Evolutionary conservation across 1,139 yeast species (phyloP).

Genomic region (Candida sanyaensis): DNA sequence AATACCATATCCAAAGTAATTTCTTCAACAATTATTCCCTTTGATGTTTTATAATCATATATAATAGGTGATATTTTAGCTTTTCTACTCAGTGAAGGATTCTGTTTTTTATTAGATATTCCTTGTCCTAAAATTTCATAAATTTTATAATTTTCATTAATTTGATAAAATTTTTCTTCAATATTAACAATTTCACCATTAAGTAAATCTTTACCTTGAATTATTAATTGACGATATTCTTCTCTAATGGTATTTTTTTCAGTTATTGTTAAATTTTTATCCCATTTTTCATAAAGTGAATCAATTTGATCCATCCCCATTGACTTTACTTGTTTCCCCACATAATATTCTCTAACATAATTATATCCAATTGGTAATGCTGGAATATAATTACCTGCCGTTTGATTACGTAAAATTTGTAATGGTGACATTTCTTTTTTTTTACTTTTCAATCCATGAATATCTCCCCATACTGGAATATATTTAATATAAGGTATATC

Average conservation of each 20-base stretch:
- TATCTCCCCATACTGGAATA: neutral
- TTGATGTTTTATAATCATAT: neutral
- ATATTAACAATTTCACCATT: slow-evolving; percentile 31
- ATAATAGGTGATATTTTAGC: slow-evolving; percentile 1
- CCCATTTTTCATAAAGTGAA: slow-evolving; percentile 26
- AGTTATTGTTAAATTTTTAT: slow-evolving; percentile 20
- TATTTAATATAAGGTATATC: neutral
- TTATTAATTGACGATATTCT: slow-evolving; percentile 30
- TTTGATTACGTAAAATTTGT: slow-evolving; percentile 6
- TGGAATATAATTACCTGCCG: slow-evolving; percentile 6
- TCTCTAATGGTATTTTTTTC: slow-evolving; percentile 25
- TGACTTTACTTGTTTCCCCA: slow-evolving; percentile 1
- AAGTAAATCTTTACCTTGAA: slow-evolving; percentile 32
- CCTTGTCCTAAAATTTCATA: slow-evolving; percentile 8
- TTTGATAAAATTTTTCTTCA: slow-evolving; percentile 17
- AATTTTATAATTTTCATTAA: neutral
- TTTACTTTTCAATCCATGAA: neutral
- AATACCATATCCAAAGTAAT: slow-evolving; percentile 1
- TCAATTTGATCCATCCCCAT: neutral
- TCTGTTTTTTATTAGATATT: neutral
- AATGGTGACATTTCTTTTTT: neutral
- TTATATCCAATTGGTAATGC: slow-evolving; percentile 1
- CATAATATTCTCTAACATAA: slow-evolving; percentile 10
- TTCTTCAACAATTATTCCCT: slow-evolving; percentile 1
- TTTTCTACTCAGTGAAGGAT: neutral